Base-by-base conservation (phyloP, 2,329 filamentous ascomycete genomes). In the Diplocarpon rosae region DNA sequence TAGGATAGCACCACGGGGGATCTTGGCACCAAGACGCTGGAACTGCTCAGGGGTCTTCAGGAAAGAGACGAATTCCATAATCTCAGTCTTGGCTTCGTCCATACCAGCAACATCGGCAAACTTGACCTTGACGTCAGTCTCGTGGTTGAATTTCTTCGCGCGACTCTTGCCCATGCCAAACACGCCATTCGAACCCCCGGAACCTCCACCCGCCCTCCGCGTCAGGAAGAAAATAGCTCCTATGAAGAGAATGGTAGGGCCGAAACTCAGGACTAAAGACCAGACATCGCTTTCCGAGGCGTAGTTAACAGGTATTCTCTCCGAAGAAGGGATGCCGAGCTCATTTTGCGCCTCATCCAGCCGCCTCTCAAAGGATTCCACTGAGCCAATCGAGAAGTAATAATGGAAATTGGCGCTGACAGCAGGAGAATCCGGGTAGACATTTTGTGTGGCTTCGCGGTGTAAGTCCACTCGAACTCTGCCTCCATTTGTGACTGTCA, bases 11-110 rank as follows among this genome's bases (percentile, higher is more conserved):
- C 92, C 92, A 52, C 92, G 86, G 31, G 92, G 92, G 42, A 98
- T 98, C 72, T 98, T 98, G 51, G 92, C 92, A 58, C 92, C 92
- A 14, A 98, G 78, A 64, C 85, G 85, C 68, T 95, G 82, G 67
- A 95, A 98, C 53, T 85, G 81, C 57, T 87, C 85, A 0, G 92
- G 92, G 59, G 92, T 84, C 70, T 95, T 90, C 51, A 98, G 68
- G 72, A 98, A 98, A 62, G 84, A 89, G 55, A 98, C 92, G 59
- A 98, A 98, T 66, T 98, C 92, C 88, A 96, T 95, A 56, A 98
- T 98, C 66, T 98, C 92, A 45, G 80, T 72, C 73, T 98, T 98
- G 46, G 92, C 92, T 67, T 98, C 92, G 63, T 98, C 92, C 80
- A 96, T 90, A 55, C 92, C 92, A 34, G 92, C 92, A 35, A 98